These are phyloP conservation scores for Pestalotiopsis sp. DNA, from an alignment of 2,329 filamentous ascomycete species.

Conservation along the genomic window DNA sequence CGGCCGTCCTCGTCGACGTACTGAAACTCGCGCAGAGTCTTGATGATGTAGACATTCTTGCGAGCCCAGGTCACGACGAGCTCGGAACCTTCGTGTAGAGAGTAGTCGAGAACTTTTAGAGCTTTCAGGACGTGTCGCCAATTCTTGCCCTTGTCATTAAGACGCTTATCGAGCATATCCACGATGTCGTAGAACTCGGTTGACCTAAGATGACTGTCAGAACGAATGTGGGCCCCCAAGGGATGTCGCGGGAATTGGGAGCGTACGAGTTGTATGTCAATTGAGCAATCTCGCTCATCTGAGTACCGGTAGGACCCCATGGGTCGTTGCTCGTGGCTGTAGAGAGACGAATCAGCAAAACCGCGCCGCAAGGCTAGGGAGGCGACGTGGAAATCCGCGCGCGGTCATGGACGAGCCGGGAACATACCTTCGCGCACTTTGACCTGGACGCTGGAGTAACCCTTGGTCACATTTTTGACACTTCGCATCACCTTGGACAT, in stretches of 20 bases:
- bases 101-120: constrained; percentile 96
- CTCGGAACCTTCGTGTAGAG: constrained; percentile 94
- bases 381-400: constrained; percentile 17
- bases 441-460: constrained; percentile 93
- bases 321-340: constrained; percentile 96
- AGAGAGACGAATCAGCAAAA: background rate
- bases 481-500: constrained; percentile 99
- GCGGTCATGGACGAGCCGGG: background rate
- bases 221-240: background rate
- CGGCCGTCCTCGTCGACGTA: constrained; percentile 94
- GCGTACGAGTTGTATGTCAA: constrained; percentile 96
- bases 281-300: constrained; percentile 98
- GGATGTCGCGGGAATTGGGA: constrained; percentile 1
- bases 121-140: constrained; percentile 98
- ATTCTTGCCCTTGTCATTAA: constrained; percentile 99
- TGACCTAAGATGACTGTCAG: constrained; percentile 57
- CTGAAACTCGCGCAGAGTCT: constrained; percentile 94
- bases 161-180: constrained; percentile 98
- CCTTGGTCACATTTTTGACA: constrained; percentile 99
- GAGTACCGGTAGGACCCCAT: constrained; percentile 96
- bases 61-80: constrained; percentile 96
- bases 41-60: constrained; percentile 98
- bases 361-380: background rate
- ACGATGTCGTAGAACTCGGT: constrained; percentile 99
- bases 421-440: constrained; percentile 91